phyloP scores from a whole-genome alignment of 225 moss, liverwort and hornwort species.

The Physcomitrium patens region DNA sequence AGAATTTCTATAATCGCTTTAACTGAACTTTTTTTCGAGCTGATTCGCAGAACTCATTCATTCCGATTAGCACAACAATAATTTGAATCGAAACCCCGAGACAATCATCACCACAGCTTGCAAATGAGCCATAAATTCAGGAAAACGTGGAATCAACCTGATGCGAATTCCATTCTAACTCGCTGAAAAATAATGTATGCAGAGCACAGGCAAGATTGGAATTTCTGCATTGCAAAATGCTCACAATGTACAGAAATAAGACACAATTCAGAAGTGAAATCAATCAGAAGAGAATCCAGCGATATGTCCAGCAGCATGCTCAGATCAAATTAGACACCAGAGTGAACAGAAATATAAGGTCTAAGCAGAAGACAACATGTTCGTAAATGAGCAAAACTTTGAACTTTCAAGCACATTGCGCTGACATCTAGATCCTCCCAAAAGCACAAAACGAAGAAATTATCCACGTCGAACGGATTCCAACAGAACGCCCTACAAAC shows the following conservation, averaged over 20 bases:
- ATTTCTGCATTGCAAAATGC: not conserved
- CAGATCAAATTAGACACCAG: not conserved
- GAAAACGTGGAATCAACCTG: slow-evolving; percentile 2
- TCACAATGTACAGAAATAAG: not conserved
- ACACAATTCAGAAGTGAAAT: not conserved
- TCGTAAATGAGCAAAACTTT: not conserved
- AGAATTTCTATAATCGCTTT: not conserved
- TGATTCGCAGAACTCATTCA: not conserved
- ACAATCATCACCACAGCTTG: not conserved
- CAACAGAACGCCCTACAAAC: slow-evolving; percentile 12
- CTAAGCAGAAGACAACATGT: not conserved
- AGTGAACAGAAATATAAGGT: not conserved
- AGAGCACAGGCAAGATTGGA: not conserved
- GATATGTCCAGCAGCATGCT: not conserved
- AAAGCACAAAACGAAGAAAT: not conserved
- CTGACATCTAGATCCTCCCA: not conserved
- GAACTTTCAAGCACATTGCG: not conserved
- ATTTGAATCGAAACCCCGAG: not conserved
- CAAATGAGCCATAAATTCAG: slow-evolving; percentile 12
- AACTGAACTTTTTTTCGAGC: not conserved
- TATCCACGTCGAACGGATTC: slow-evolving; percentile 9
- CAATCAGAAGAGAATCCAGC: not conserved
- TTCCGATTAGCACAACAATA: not conserved
- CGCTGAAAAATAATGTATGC: not conserved
- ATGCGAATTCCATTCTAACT: not conserved